Conservation (phyloP, 1,284 basidiomycete species). For the Heterobasidion parviporum region DNA sequence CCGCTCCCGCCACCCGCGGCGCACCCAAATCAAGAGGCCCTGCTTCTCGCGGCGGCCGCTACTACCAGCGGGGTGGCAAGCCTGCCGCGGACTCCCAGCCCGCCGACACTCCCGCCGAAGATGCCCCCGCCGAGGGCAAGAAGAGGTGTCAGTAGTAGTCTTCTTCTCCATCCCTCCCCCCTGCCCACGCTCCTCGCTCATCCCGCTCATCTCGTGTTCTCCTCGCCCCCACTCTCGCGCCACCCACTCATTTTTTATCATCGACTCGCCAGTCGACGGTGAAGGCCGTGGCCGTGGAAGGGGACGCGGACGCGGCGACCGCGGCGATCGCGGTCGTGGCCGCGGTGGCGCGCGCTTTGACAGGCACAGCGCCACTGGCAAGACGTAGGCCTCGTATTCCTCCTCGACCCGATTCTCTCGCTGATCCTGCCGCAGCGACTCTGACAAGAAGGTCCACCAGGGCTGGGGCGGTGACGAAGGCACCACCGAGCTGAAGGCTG, state of each 20-base stretch:
- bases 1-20: conserved; percentile 23
- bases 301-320: conserved; percentile 32
- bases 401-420: conserved; percentile 7
- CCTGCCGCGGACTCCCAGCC: conserved; percentile 26
- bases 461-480: conserved; percentile 90
- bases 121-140: conserved; percentile 33
- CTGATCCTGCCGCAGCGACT: conserved; percentile 48
- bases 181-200: conserved; percentile 3
- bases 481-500: conserved; percentile 66
- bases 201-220: neutral
- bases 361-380: conserved; percentile 79
- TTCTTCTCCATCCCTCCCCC: conserved; percentile 5
- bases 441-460: conserved; percentile 87
- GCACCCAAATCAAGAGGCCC: conserved; percentile 42
- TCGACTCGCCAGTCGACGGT: conserved; percentile 36
- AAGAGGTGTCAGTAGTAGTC: conserved; percentile 46
- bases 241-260: neutral
- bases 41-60: conserved; percentile 64
- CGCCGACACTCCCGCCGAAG: conserved; percentile 31
- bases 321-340: conserved; percentile 39
- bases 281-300: conserved; percentile 36
- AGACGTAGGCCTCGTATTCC: conserved; percentile 37
- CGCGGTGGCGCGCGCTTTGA: conserved; percentile 71
- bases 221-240: neutral
- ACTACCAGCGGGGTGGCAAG: conserved; percentile 63